phyloP scores from a whole-genome alignment of 129 eudicot genomes.

The Escallonia rubra region DNA sequence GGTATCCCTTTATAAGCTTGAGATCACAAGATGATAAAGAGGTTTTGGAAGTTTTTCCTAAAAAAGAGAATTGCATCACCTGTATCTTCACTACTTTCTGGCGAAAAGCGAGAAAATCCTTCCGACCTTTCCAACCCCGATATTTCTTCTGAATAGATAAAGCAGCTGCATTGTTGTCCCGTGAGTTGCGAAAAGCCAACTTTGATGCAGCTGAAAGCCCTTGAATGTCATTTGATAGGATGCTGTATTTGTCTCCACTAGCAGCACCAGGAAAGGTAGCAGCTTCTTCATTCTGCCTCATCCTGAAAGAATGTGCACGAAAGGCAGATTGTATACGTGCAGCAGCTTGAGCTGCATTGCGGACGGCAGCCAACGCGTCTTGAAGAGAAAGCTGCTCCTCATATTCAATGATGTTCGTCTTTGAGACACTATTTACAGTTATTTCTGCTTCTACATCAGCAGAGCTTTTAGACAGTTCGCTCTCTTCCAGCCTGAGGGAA shows the following conservation, averaged over 20 bases:
- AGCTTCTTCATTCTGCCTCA: conserved; percentile 57
- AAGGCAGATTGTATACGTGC: conserved; percentile 96
- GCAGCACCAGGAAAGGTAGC: conserved; percentile 11
- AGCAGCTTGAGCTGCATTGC: conserved; percentile 92
- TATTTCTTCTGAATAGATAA: conserved; percentile 88
- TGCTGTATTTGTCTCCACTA: conserved; percentile 43
- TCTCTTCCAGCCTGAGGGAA: conserved; percentile 62
- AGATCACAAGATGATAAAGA: too few species aligned
- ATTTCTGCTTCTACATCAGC: conserved; percentile 67
- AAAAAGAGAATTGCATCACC: conserved; percentile 24
- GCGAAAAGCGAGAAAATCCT: conserved; percentile 75
- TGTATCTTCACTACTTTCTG: conserved; percentile 96
- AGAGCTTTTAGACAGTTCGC: conserved; percentile 54
- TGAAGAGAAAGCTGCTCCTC: conserved; percentile 67
- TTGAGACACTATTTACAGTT: conserved; percentile 45
- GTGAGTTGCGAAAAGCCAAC: conserved; percentile 47
- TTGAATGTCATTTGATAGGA: conserved; percentile 45
- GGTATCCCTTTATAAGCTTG: too few species aligned
- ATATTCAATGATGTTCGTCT: conserved; percentile 19
- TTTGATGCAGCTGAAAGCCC: conserved; percentile 76
- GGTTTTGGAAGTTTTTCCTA: neutral
- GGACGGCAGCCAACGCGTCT: conserved; percentile 71
- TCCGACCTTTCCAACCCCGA: conserved; percentile 89
- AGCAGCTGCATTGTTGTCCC: conserved; percentile 67
- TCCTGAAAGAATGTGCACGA: conserved; percentile 92